Evolutionary conservation across 352 stramenopile genomes (phyloP), one percentile per base, ranked within the genome.

Genomic region (Blastocystis sp.): DNA sequence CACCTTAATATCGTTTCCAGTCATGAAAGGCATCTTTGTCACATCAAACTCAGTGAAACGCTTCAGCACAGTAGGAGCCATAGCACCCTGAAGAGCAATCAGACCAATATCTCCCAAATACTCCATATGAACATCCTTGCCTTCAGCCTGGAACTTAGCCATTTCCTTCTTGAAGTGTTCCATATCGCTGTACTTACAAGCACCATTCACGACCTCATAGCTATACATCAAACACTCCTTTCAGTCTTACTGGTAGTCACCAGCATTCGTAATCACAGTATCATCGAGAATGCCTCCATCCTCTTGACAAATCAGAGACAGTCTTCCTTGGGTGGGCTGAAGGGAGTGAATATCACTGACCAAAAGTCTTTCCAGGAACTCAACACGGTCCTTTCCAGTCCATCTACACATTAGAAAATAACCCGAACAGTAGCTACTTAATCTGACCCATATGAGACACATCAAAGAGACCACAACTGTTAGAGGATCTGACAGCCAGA

Each of bases 371-470:
- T 98, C 95, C 14, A 99, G 89, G 90, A 99, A 98, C 35, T 90
- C 88, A 11, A 93, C 92, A n/a, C 94, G 92, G 90, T 98, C 96
- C 29, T 92, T 92, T 58, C 96, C 96, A 90, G 89, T 94, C 90
- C 94, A 95, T 91, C 89, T 92, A 89, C 58, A 27, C 12, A 27
- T 29, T n/a, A 27, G 24, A 57, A 65, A 19, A 91, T 29, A 21
- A 24, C 24, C n/a, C 24, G 9, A 9, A 19, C 6, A 39, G n/a
- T n/a, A 5, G n/a, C n/a, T 32, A 88, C 61, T 51, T 29, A 16
- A 88, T 54, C 90, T 99, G 95, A 43, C 96, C 96, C 96, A 99
- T 99, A 91, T 98, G 96, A 46, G 93, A 97, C 42, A 99, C 96
- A 90, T 99, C 96, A 90, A 99, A 99, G 29, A 99, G 90, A 73